Evolutionary conservation across 106 monocot genomes (phyloP).

Genomic region (Apostasia shenzhenica): DNA sequence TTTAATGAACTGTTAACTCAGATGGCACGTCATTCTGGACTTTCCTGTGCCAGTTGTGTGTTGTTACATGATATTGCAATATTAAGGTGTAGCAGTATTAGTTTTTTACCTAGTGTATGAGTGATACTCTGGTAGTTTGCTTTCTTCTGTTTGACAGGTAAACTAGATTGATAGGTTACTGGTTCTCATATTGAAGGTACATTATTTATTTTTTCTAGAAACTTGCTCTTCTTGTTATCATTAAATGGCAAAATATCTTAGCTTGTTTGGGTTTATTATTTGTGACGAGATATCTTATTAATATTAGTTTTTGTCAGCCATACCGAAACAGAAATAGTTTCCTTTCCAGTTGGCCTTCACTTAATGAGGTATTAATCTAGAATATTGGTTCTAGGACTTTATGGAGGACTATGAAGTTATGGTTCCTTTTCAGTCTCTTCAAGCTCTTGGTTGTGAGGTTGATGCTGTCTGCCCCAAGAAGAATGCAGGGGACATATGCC

Average conservation of each 20-base stretch:
- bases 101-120: too few relatives aligned
- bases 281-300: not conserved
- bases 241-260: not conserved
- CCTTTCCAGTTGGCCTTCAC: not conserved
- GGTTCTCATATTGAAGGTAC: too few relatives aligned
- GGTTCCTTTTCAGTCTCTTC: slow-evolving; percentile 88
- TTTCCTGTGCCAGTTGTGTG: too few relatives aligned
- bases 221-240: too few relatives aligned
- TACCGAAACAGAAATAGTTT: not conserved
- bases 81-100: too few relatives aligned
- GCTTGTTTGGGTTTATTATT: not conserved
- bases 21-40: too few relatives aligned
- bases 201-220: too few relatives aligned
- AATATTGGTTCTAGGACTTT: slow-evolving; percentile 47
- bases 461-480: slow-evolving; percentile 80
- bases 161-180: too few relatives aligned
- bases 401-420: slow-evolving; percentile 98
- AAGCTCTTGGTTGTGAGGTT: slow-evolving; percentile 74
- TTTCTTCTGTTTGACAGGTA: too few relatives aligned
- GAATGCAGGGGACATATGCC: slow-evolving; percentile 62
- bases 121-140: too few relatives aligned
- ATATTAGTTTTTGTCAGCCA: not conserved
- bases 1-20: too few relatives aligned
- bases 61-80: too few relatives aligned
- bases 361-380: not conserved